phyloP scores from a whole-genome alignment of 768 basidiomycete genomes.

The Phanerochaete carnosa region DNA sequence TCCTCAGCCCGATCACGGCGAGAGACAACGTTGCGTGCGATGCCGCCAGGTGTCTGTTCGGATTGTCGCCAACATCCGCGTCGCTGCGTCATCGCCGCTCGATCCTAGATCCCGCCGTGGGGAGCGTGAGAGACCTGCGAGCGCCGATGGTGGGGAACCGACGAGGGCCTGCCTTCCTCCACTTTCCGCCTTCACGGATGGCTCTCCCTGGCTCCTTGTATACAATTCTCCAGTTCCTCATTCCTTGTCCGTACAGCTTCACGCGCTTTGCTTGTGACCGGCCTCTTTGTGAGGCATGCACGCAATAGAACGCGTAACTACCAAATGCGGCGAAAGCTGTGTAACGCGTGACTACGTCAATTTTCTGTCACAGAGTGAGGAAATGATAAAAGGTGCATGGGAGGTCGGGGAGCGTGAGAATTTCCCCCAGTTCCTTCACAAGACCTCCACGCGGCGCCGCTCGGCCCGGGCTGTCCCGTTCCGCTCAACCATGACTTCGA shows the following conservation, averaged over 20 bases:
- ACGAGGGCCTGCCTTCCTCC: no score
- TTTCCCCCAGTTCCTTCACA: constrained; percentile 40
- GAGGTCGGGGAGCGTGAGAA: constrained; percentile 42
- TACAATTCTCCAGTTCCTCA: neutral
- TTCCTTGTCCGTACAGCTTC: neutral
- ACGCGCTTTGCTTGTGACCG: neutral
- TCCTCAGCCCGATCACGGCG: no score
- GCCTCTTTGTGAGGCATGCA: neutral
- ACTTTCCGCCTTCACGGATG: neutral
- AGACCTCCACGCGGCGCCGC: constrained; percentile 36
- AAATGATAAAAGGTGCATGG: constrained; percentile 57
- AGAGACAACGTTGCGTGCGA: no score
- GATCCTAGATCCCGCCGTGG: neutral
- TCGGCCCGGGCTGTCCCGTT: constrained; percentile 51
- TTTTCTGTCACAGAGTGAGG: constrained; percentile 37
- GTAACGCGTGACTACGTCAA: constrained; percentile 36
- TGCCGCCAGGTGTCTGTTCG: no score
- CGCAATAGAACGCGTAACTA: constrained; percentile 6
- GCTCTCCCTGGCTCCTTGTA: neutral
- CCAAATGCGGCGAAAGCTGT: constrained; percentile 16
- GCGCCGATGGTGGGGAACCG: no score
- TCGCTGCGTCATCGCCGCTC: neutral
- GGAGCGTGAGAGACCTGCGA: neutral
- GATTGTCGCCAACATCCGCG: no score
- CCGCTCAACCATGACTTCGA: constrained; percentile 70